phyloP scores from a whole-genome alignment of 441 rosid genomes.

The Hura crepitans region DNA sequence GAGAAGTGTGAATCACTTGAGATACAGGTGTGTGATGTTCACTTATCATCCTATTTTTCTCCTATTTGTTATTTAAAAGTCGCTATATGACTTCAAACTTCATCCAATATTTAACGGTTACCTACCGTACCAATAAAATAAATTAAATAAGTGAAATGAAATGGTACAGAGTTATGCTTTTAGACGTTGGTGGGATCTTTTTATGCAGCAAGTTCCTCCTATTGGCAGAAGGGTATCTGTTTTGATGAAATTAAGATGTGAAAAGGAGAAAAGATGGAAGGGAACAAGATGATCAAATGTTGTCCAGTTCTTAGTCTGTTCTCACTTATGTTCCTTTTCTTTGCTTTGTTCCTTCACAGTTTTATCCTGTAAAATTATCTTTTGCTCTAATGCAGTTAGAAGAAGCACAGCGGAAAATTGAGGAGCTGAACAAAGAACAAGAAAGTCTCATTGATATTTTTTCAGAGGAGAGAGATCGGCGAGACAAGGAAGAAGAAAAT shows the following conservation, averaged over 20 bases:
- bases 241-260: background rate
- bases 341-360: background rate
- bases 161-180: background rate
- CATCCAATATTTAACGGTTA: background rate
- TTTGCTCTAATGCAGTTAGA: slow-evolving; percentile 38
- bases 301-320: background rate
- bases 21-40: slow-evolving; percentile 46
- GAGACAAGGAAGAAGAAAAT: slow-evolving; percentile 61
- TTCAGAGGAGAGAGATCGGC: slow-evolving; percentile 66
- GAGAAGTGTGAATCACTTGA: slow-evolving; percentile 51
- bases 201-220: background rate
- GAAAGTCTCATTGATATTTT: slow-evolving; percentile 58
- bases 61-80: background rate
- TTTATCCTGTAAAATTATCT: background rate
- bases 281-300: background rate
- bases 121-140: background rate
- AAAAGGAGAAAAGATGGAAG: background rate
- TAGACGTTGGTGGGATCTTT: background rate
- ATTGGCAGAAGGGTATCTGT: background rate
- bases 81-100: background rate
- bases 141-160: background rate
- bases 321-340: background rate
- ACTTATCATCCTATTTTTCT: background rate
- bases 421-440: slow-evolving; percentile 59
- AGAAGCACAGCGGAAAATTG: slow-evolving; percentile 41